These are phyloP conservation scores for Exophiala spinifera DNA, from an alignment of 2,329 filamentous ascomycete species.

Conservation along the genomic window DNA sequence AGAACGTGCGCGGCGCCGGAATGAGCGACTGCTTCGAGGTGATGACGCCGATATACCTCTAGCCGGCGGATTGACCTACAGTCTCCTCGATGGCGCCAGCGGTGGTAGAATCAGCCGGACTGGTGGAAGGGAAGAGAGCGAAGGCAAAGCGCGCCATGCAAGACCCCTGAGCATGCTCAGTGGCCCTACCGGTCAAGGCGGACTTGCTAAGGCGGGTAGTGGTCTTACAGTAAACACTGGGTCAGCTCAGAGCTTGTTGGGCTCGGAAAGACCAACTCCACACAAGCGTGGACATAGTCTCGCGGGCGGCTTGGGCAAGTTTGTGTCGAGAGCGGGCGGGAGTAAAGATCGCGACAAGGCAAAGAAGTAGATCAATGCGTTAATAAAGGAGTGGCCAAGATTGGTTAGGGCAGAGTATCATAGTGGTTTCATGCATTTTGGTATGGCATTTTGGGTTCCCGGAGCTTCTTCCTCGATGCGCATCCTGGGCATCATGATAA, in stretches of 20 bases:
- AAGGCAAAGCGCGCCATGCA: slow-evolving; percentile 3
- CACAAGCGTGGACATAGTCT: slow-evolving; percentile 28
- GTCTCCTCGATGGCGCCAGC: slow-evolving; percentile 5
- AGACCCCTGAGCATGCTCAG: slow-evolving; percentile 15
- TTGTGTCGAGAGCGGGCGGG: slow-evolving; percentile 57
- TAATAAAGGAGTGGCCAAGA: neutral
- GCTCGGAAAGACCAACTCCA: slow-evolving; percentile 7
- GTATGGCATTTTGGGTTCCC: neutral
- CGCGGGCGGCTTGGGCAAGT: slow-evolving; percentile 26
- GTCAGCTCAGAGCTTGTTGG: slow-evolving; percentile 1
- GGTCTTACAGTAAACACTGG: slow-evolving; percentile 11
- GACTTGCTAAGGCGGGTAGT: slow-evolving; percentile 8
- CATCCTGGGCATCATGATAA: too few relatives aligned
- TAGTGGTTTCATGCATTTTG: neutral
- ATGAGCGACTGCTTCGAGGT: slow-evolving; percentile 25
- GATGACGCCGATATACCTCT: slow-evolving; percentile 13
- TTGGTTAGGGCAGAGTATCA: neutral
- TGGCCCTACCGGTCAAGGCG: neutral
- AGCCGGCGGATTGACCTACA: neutral
- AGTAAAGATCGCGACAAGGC: slow-evolving; percentile 25
- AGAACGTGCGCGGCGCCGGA: slow-evolving; percentile 64
- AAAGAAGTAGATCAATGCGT: slow-evolving; percentile 10
- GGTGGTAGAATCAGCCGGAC: slow-evolving; percentile 19
- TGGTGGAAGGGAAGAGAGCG: slow-evolving; percentile 13
- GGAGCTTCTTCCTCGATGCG: too few relatives aligned